Evolutionary conservation across 192 early-diverging fungal genomes (phyloP).

Genomic region (Anaeromyces robustus): DNA sequence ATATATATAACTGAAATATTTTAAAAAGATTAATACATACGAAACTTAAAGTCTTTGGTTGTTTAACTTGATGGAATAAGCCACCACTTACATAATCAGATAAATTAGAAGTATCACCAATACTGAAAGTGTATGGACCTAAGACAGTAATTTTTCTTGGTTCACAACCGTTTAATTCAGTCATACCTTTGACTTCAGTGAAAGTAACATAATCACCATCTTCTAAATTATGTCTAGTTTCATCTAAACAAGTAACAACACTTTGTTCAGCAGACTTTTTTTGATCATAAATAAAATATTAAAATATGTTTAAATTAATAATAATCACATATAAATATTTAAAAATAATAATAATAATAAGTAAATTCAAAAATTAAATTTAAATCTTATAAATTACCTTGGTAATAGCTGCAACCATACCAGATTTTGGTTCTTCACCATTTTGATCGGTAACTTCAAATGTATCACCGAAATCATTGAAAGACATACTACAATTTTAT

Average conservation of each 20-base stretch:
- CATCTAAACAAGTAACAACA: slow-evolving; percentile 88
- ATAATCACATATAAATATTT: too few species aligned
- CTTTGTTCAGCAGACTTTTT: slow-evolving; percentile 52
- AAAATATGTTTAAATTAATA: too few species aligned
- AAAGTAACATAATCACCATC: slow-evolving; percentile 95
- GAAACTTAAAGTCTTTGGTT: slow-evolving; percentile 71
- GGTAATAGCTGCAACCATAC: slow-evolving; percentile 77
- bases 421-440: slow-evolving; percentile 80
- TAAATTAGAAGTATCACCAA: slow-evolving; percentile 72
- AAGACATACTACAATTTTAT: slow-evolving; percentile 42
- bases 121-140: slow-evolving; percentile 94
- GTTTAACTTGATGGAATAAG: slow-evolving; percentile 91
- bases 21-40: slow-evolving; percentile 19
- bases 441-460: slow-evolving; percentile 77
- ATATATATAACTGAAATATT: too few species aligned
- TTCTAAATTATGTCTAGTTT: slow-evolving; percentile 92
- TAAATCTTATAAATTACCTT: slow-evolving; percentile 18
- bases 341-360: too few species aligned
- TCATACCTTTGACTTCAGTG: slow-evolving; percentile 84
- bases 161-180: slow-evolving; percentile 60
- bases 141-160: slow-evolving; percentile 71
- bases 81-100: slow-evolving; percentile 69
- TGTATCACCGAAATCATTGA: slow-evolving; percentile 89
- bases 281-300: neutral
- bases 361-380: neutral